Percentiles rank a stretch among this genome's conserved stretches.
Conservation (phyloP, 1,284 basidiomycete species). For the Cutaneotrichosporon curvatum region DNA sequence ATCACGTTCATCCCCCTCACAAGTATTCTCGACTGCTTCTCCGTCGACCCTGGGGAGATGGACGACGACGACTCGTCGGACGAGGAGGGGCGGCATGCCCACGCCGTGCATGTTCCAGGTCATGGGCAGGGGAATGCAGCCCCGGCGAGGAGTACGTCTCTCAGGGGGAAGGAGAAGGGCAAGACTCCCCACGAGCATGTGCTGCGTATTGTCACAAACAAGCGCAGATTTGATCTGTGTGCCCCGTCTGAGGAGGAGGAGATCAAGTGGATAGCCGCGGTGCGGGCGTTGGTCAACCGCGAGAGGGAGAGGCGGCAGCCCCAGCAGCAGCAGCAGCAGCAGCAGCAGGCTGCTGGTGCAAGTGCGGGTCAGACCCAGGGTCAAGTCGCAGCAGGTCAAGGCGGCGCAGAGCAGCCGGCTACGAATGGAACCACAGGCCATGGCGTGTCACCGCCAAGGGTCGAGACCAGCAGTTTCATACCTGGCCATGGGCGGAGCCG, state of each 20-base stretch:
- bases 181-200: conserved; percentile 51
- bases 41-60: conserved; percentile 43
- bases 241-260: conserved; percentile 97
- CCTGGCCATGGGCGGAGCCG: conserved; percentile 9
- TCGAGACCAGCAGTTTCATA: no score
- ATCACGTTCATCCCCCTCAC: conserved; percentile 77
- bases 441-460: no score
- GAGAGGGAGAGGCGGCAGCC: conserved; percentile 22
- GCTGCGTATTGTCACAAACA: conserved; percentile 95
- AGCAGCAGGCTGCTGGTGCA: not conserved
- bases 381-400: no score
- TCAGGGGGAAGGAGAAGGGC: not conserved
- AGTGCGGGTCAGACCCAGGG: no score
- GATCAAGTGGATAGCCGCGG: conserved; percentile 93
- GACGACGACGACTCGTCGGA: conserved; percentile 8
- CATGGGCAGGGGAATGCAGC: no score
- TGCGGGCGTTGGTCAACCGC: conserved; percentile 69
- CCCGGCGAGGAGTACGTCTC: not conserved
- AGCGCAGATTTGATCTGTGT: conserved; percentile 78
- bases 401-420: not conserved
- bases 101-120: no score
- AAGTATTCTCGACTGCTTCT: conserved; percentile 86
- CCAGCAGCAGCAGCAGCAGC: conserved; percentile 22
- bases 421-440: not conserved
- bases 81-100: not conserved